phyloP scores from a whole-genome alignment of 176 grass and related monocot species.

The Leersia perrieri region DNA sequence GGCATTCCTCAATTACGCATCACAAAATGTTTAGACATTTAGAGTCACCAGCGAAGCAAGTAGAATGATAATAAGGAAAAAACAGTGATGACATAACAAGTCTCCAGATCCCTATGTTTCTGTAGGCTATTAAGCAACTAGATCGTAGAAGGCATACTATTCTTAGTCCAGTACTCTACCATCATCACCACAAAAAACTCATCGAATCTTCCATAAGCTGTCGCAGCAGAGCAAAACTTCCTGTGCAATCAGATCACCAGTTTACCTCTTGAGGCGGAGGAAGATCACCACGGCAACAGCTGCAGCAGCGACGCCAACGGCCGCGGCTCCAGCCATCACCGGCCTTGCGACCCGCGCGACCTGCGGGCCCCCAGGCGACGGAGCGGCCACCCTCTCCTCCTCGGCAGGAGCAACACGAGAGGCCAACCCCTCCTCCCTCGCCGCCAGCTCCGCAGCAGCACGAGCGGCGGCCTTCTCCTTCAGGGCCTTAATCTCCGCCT shows the following conservation, averaged over 20 bases:
- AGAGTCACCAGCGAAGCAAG: constrained; percentile 13
- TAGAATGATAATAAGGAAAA: constrained; percentile 18
- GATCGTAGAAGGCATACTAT: constrained; percentile 26
- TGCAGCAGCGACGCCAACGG: constrained; percentile 19
- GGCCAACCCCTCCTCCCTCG: too few species aligned
- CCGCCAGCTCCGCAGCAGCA: not conserved
- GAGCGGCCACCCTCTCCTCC: constrained; percentile 21
- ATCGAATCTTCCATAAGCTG: constrained; percentile 11
- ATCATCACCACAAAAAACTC: constrained; percentile 24
- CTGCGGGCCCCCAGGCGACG: not conserved
- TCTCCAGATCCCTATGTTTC: constrained; percentile 31
- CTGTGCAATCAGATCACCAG: constrained; percentile 22
- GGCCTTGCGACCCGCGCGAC: constrained; percentile 32
- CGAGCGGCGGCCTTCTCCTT: constrained; percentile 36
- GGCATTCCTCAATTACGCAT: constrained; percentile 8
- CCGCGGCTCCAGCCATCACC: constrained; percentile 27
- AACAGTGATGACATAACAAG: constrained; percentile 26
- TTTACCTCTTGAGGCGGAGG: constrained; percentile 61
- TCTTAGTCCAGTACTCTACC: constrained; percentile 1
- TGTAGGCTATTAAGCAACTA: constrained; percentile 49
- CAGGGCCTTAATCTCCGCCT: constrained; percentile 39
- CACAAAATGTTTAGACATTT: constrained; percentile 25
- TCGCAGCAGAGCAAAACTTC: constrained; percentile 45
- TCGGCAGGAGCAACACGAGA: not conserved
- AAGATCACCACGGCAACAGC: constrained; percentile 22